A percentile compares a stretch with the other conserved stretches of the same genome.
phyloP scores from a whole-genome alignment of 148 eudicot genomes.

The Diospyros kaki region DNA sequence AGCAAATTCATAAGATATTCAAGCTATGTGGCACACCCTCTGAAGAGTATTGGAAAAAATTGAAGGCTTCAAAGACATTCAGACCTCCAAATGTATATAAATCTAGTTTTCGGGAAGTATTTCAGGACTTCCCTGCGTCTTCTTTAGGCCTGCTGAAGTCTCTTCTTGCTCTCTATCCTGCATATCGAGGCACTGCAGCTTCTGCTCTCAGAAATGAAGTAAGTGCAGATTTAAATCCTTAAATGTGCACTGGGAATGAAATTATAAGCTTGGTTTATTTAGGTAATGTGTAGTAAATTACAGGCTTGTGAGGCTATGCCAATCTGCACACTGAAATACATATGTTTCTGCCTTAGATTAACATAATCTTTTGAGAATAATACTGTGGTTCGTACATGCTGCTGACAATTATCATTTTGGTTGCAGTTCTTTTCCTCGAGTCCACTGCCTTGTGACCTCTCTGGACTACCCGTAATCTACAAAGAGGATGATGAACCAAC shows the following conservation, averaged over 20 bases:
- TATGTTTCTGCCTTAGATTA: too few species aligned
- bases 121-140: conserved; percentile 35
- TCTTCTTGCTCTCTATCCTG: conserved; percentile 41
- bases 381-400: too few species aligned
- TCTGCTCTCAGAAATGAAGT: conserved; percentile 39
- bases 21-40: conserved; percentile 51
- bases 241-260: too few species aligned
- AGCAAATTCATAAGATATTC: conserved; percentile 45
- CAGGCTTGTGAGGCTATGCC: too few species aligned
- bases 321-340: too few species aligned
- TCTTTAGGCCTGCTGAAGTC: conserved; percentile 29
- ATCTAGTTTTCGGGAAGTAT: conserved; percentile 29
- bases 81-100: conserved; percentile 40
- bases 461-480: conserved; percentile 34
- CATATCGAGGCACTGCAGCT: conserved; percentile 31
- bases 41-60: conserved; percentile 35
- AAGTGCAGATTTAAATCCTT: neutral
- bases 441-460: conserved; percentile 41
- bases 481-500: conserved; percentile 29
- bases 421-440: conserved; percentile 39
- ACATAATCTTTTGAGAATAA: too few species aligned
- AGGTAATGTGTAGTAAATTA: too few species aligned
- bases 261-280: too few species aligned
- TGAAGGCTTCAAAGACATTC: conserved; percentile 32
- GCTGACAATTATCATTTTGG: neutral